Evolutionary conservation across 2,329 filamentous ascomycete species (phyloP).

Genomic region (Hypoxylon sp.): DNA sequence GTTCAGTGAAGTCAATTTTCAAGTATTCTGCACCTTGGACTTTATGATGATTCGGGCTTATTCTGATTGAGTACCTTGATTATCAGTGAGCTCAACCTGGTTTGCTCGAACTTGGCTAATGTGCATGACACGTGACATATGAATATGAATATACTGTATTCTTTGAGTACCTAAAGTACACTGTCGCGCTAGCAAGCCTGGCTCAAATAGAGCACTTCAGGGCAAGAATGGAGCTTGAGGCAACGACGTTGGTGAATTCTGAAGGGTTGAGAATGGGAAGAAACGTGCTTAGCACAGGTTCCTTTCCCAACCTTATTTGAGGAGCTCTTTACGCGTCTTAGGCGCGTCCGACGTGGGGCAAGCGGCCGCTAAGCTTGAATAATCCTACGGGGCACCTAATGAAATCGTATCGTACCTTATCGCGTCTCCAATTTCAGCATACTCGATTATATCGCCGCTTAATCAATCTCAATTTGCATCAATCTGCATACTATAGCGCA

Average conservation of each 20-base stretch:
- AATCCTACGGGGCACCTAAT: neutral
- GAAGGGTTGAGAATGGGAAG: neutral
- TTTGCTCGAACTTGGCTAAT: neutral
- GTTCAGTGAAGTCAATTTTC: neutral
- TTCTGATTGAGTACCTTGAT: neutral
- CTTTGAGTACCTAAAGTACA: neutral
- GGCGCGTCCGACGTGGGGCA: conserved; percentile 48
- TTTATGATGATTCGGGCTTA: neutral
- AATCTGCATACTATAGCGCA: neutral
- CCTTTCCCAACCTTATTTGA: conserved; percentile 16
- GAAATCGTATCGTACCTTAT: neutral
- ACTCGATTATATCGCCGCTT: conserved; percentile 4
- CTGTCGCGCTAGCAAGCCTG: neutral
- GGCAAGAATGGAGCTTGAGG: neutral
- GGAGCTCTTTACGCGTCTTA: conserved; percentile 48
- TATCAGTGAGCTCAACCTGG: neutral
- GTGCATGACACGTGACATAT: too few relatives aligned
- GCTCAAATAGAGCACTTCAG: neutral
- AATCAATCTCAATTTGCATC: neutral
- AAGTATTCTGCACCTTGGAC: neutral
- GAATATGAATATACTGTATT: neutral
- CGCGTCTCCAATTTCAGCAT: conserved; percentile 11
- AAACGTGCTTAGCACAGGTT: neutral
- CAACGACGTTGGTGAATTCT: neutral
- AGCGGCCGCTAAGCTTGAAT: conserved; percentile 14